A percentile compares a stretch with the other conserved stretches of the same genome.
Conservation (phyloP, 768 basidiomycete genomes). For the Rhodosporidiobolus sp. region DNA sequence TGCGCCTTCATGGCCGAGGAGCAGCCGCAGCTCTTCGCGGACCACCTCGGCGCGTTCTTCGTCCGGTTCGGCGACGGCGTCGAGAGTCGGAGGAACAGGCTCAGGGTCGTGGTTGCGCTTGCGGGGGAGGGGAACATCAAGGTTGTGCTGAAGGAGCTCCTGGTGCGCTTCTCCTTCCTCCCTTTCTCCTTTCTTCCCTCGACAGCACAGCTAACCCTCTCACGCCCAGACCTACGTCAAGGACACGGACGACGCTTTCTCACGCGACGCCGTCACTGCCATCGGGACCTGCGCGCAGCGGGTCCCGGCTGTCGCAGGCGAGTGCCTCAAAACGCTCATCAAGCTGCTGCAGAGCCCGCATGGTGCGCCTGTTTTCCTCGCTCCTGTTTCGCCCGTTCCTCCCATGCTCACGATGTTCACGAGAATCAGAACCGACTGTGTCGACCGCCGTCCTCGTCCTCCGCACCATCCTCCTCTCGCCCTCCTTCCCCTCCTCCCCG, state of each 20-base stretch:
- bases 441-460: slow-evolving; percentile 36
- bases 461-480: slow-evolving; percentile 26
- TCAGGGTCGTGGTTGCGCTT: slow-evolving; percentile 67
- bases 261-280: slow-evolving; percentile 69
- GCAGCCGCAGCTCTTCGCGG: slow-evolving; percentile 63
- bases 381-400: no score
- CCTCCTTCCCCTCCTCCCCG: not conserved
- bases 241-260: slow-evolving; percentile 69
- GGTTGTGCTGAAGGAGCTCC: slow-evolving; percentile 73
- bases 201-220: rapidly evolving
- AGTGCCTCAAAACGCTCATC: slow-evolving; percentile 67
- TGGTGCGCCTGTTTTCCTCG: slow-evolving; percentile 7
- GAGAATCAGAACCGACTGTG: slow-evolving; percentile 14
- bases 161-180: slow-evolving; percentile 56
- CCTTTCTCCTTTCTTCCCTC: no score
- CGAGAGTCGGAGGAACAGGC: slow-evolving; percentile 69
- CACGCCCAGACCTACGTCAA: slow-evolving; percentile 68
- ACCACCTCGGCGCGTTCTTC: slow-evolving; percentile 65
- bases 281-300: slow-evolving; percentile 70
- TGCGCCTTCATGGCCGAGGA: slow-evolving; percentile 63
- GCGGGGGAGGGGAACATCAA: slow-evolving; percentile 66
- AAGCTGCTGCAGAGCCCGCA: slow-evolving; percentile 23
- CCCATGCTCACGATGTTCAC: rapidly evolving
- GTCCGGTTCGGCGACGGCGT: slow-evolving; percentile 62
- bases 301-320: slow-evolving; percentile 65